Evolutionary conservation across 2,329 filamentous ascomycete genomes (phyloP).

Genomic region (Aspergillus sp.): DNA sequence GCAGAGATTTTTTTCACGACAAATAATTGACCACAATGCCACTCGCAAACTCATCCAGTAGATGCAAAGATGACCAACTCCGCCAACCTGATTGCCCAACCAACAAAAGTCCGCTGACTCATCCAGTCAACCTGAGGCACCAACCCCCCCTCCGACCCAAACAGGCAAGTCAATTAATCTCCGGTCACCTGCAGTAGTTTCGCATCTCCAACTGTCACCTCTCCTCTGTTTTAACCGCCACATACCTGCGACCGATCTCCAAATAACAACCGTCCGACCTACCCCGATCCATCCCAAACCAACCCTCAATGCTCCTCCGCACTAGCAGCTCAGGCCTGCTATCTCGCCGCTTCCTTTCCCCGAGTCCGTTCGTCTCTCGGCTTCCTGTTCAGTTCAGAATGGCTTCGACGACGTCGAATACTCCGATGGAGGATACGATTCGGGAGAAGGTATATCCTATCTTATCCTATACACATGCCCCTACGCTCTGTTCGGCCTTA

Average conservation of each 20-base stretch:
- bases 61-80: too few species aligned
- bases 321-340: conserved; percentile 18
- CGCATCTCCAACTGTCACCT: neutral
- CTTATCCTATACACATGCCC: too few species aligned
- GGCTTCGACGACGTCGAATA: conserved; percentile 54
- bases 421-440: conserved; percentile 82
- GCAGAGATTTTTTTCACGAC: too few species aligned
- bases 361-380: conserved; percentile 1
- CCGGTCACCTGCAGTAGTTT: neutral
- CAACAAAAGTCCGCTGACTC: neutral
- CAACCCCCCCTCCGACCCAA: neutral
- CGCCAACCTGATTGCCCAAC: too few species aligned
- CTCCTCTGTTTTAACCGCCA: too few species aligned
- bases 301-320: neutral
- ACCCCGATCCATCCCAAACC: neutral
- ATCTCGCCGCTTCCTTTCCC: conserved; percentile 50
- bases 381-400: conserved; percentile 50
- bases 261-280: neutral
- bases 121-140: too few species aligned
- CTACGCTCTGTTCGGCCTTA: neutral
- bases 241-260: too few species aligned
- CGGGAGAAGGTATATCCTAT: conserved; percentile 65
- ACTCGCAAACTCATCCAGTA: too few species aligned
- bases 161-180: neutral
- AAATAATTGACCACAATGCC: too few species aligned